These are phyloP conservation scores for Xylaria arbuscula DNA, from an alignment of 2,329 filamentous ascomycete species.

Conservation along the genomic window DNA sequence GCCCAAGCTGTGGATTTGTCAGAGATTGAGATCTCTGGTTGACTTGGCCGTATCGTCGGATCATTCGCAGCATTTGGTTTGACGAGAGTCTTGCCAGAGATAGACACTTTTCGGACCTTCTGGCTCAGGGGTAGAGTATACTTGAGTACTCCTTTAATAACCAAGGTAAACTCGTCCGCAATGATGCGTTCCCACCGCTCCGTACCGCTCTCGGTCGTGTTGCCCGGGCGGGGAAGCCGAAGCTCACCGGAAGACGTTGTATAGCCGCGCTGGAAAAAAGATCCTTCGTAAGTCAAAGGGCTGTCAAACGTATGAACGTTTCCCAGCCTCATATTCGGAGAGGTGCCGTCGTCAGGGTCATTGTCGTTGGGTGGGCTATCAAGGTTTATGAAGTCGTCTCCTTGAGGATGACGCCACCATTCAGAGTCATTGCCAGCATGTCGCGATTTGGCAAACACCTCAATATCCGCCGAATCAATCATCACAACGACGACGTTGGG, in stretches of 20 bases:
- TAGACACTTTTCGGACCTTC: constrained; percentile 67
- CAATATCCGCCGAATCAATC: constrained; percentile 86
- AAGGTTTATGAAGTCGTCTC: constrained; percentile 46
- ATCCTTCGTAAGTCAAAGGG: constrained; percentile 87
- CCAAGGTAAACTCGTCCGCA: constrained; percentile 91
- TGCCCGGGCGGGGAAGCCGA: constrained; percentile 84
- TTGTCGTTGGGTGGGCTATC: constrained; percentile 55
- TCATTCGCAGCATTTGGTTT: constrained; percentile 72
- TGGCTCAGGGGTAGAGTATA: constrained; percentile 76
- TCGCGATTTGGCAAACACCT: constrained; percentile 93
- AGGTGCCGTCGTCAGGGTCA: constrained; percentile 71
- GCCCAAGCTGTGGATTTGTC: constrained; percentile 42
- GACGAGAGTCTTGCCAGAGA: constrained; percentile 69
- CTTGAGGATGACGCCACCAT: constrained; percentile 64
- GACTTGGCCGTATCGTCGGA: constrained; percentile 56
- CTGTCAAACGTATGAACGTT: constrained; percentile 89
- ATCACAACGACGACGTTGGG: constrained; percentile 92
- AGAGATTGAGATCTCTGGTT: constrained; percentile 50
- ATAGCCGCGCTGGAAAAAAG: constrained; percentile 79
- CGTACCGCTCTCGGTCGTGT: constrained; percentile 85
- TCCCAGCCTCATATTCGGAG: constrained; percentile 91
- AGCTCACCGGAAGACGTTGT: constrained; percentile 85
- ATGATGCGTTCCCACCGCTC: constrained; percentile 91
- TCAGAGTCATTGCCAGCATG: constrained; percentile 78
- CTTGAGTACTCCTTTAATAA: constrained; percentile 89